These are phyloP conservation scores for Cytospora chrysosperma DNA, from an alignment of 2,329 filamentous ascomycete genomes.

Conservation along the genomic window DNA sequence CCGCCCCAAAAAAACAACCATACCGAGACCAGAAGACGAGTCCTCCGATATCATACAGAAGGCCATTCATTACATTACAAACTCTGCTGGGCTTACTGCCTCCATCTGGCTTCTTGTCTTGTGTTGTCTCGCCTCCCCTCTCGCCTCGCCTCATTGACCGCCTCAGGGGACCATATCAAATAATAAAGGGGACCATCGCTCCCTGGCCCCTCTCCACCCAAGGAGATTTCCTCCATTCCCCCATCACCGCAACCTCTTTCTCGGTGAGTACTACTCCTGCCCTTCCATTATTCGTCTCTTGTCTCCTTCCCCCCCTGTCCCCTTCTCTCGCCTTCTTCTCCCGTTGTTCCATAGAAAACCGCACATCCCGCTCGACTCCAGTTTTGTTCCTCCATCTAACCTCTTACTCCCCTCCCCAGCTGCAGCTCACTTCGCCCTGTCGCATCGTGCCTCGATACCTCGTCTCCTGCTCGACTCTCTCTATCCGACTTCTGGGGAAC, in stretches of 20 bases:
- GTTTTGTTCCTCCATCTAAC: constrained; percentile 8
- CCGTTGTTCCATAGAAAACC: constrained; percentile 1
- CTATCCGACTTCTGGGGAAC: neutral
- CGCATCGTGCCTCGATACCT: constrained; percentile 12
- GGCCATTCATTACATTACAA: neutral
- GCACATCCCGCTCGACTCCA: constrained; percentile 3
- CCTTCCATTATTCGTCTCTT: neutral
- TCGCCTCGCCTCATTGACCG: constrained; percentile 24
- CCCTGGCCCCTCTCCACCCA: constrained; percentile 24
- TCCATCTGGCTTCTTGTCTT: constrained; percentile 4
- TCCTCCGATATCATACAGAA: constrained; percentile 4
- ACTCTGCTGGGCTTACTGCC: constrained; percentile 5
- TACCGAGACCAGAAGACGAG: neutral
- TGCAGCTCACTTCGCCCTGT: constrained; percentile 20
- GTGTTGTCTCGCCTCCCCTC: constrained; percentile 5
- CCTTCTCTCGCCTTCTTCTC: constrained; percentile 6
- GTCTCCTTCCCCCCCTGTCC: neutral
- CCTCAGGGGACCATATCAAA: constrained; percentile 25
- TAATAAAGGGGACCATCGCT: constrained; percentile 25
- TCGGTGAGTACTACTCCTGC: constrained; percentile 21
- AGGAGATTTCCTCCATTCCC: constrained; percentile 24
- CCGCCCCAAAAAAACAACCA: neutral
- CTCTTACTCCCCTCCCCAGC: constrained; percentile 10
- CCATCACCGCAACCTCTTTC: constrained; percentile 14
- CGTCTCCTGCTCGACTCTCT: neutral